Evolutionary conservation across 164 flowering plant species (phyloP).

Genomic region (Dillenia suffruticosa): DNA sequence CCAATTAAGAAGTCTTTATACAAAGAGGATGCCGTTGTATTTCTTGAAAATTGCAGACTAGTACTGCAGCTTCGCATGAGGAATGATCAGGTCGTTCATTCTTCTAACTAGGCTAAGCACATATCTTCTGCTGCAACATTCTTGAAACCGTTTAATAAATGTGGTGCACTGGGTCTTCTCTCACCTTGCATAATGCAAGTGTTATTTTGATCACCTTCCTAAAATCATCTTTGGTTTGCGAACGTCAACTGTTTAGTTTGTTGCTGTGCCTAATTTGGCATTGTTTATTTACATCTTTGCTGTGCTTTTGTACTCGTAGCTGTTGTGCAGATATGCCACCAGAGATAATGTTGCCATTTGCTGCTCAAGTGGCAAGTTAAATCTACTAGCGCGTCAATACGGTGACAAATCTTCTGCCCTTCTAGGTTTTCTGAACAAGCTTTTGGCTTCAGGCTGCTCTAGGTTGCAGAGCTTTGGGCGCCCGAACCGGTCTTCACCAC

Average conservation of each 20-base stretch:
- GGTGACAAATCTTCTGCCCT: background rate
- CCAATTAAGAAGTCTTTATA: too few relatives aligned
- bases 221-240: background rate
- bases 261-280: background rate
- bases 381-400: background rate
- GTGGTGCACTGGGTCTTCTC: too few relatives aligned
- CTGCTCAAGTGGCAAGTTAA: conserved; percentile 78
- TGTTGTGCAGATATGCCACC: conserved; percentile 73
- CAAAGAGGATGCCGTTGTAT: too few relatives aligned
- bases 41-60: too few relatives aligned
- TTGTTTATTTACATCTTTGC: background rate
- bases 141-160: too few relatives aligned
- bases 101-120: too few relatives aligned
- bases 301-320: conserved; percentile 31
- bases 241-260: background rate
- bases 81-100: too few relatives aligned
- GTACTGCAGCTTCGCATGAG: too few relatives aligned
- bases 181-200: too few relatives aligned
- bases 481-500: conserved; percentile 85
- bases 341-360: conserved; percentile 88
- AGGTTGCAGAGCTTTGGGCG: conserved; percentile 72
- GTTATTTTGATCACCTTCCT: background rate
- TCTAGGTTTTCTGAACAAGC: background rate
- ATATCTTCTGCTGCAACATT: too few relatives aligned
- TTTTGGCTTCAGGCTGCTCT: background rate